Percentiles rank a stretch among this genome's conserved stretches.
Evolutionary conservation across 352 stramenopile genomes (phyloP).

Genomic region (Globisporangium viniferum): DNA sequence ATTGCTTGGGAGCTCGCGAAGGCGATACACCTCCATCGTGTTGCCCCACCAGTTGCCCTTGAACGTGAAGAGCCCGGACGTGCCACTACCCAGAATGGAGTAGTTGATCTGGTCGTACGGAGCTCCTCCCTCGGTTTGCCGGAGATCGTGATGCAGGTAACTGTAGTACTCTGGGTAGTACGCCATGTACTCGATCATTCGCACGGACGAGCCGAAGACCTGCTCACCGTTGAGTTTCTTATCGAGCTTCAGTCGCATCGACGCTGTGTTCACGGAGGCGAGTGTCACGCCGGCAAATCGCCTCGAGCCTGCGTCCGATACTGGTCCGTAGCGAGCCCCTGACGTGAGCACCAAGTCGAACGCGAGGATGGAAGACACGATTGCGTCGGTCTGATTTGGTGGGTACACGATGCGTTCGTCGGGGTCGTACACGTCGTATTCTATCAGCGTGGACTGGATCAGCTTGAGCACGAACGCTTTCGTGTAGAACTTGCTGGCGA

Average conservation of each 20-base stretch:
- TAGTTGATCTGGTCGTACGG: slow-evolving; percentile 23
- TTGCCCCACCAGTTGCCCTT: slow-evolving; percentile 33
- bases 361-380: slow-evolving; percentile 9
- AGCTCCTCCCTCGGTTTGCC: not conserved
- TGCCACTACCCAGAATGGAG: slow-evolving; percentile 22
- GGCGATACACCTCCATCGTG: slow-evolving; percentile 30
- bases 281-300: slow-evolving; percentile 13
- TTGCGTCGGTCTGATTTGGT: slow-evolving; percentile 17
- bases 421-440: slow-evolving; percentile 8
- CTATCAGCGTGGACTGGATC: slow-evolving; percentile 21
- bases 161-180: slow-evolving; percentile 38
- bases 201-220: slow-evolving; percentile 18
- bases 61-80: slow-evolving; percentile 33
- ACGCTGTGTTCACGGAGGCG: slow-evolving; percentile 17
- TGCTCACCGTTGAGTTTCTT: slow-evolving; percentile 22
- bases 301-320: slow-evolving; percentile 13
- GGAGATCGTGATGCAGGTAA: slow-evolving; percentile 13
- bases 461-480: slow-evolving; percentile 29
- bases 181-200: slow-evolving; percentile 30
- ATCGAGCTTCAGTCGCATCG: slow-evolving; percentile 22
- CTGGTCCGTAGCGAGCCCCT: slow-evolving; percentile 9
- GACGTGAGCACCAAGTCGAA: slow-evolving; percentile 22
- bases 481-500: slow-evolving; percentile 24
- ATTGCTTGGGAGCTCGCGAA: slow-evolving; percentile 21
- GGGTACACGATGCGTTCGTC: not conserved